Evolutionary conservation across 768 basidiomycete species (phyloP), one percentile per base, ranked within the genome.

Genomic region (Infundibulicybe gibba): DNA sequence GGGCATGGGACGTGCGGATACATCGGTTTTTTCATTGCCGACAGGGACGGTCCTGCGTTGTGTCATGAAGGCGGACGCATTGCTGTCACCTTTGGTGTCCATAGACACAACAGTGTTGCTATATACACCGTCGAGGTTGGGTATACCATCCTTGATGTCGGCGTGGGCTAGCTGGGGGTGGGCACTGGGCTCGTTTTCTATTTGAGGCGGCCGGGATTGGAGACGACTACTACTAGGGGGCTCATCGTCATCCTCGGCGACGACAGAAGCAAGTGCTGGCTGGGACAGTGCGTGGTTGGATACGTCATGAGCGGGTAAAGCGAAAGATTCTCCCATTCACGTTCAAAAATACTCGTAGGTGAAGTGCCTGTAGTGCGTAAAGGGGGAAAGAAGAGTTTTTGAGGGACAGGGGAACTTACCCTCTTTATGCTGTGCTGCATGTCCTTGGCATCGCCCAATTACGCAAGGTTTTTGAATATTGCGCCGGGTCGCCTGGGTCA

Each of bases 161-260:
- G 50, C 37, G 32, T 49, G 19, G 31, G 44, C 37, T 41, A 44
- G 20, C 31, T 34, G 31, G 32, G 45, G 13, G 14, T n/a, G n/a
- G 5, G 32, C 37, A 14, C 6, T 21, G 34, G 41, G 48, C 41
- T 40, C 49, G n/a, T 16, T 44, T 34, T 48, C 53, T 50, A 70
- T 58, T 69, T 71, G 51, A 66, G 62, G 19, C 54, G 58, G 32
- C 61, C 64, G 20, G 61, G 42, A n/a, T 49, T 51, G 19, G 58
- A 52, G 55, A 54, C 65, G 25, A 25, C 25, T 62, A 66, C 64
- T 69, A 70, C 67, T 69, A 69, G 70, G 69, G 54, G 69, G 70
- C 61, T 70, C 68, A 34, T 72, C 69, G 49, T 70, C 69, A 49
- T 72, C 69, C 66, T 72, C 70, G 49, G 59, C 53, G 59, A 64